Base-by-base conservation (phyloP, 768 basidiomycete genomes). In the Cystobasidiopsis lactophilus region DNA sequence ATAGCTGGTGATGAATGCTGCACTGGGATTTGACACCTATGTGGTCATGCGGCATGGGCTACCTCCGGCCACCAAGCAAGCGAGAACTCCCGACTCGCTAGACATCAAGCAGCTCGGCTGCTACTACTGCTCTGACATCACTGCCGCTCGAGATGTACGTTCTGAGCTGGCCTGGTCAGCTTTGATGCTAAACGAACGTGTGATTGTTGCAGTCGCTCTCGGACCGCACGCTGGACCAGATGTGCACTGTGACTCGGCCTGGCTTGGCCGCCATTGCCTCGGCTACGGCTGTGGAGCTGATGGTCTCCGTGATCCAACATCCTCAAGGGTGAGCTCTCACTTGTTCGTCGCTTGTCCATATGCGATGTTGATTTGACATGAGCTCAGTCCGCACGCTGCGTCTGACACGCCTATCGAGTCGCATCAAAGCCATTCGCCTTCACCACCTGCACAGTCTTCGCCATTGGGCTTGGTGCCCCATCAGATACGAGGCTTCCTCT, bases 51-150 rank as follows among this genome's bases (percentile, higher is more conserved):
- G 91, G 1, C 91, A 95, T 62, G 93, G 89, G 2, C 72, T 78
- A 3, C 75, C 80, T 5, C 70, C 69, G 1, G 66, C 38, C 54
- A 63, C 57, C 39, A n/a, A n/a, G n/a, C n/a, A n/a, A n/a, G n/a
- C n/a, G n/a, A n/a, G n/a, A n/a, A n/a, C n/a, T n/a, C n/a, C n/a
- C n/a, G 63, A 50, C 39, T 66, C 55, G 50, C 31, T 44, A 52
- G 44, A 51, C 5, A 44, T 30, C 7, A 40, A 62, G 13, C 66
- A 73, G 13, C 69, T 98, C 30, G 91, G 93, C 3, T 98, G 93
- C 63, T 96, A 98, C 65, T 98, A 85, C 64, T 98, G 93, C 68
- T 95, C 95, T 61, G 93, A 98, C 58, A 83, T 95, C 52, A 88
- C 95, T 37, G 93, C 91, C 0, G 89, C 93, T 7, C 77, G 82